Evolutionary conservation across 306 rosid genomes (phyloP), one percentile per base, ranked within the genome.

Genomic region (Carpinus viminea): DNA sequence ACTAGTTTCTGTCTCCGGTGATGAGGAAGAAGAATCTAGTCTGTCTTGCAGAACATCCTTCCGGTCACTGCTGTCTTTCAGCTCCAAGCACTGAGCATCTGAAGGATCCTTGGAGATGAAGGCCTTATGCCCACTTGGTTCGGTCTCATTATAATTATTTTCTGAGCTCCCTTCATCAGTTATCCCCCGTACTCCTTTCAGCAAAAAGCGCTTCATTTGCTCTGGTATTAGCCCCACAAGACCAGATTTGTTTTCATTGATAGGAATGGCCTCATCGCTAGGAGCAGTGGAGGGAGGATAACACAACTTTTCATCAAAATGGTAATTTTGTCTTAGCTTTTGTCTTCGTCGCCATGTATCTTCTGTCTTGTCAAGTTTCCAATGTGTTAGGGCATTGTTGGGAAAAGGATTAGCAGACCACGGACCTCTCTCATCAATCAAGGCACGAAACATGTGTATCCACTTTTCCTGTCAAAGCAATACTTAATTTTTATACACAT

Each of bases 331-430:
- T 82, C 93, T 87, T 68, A 95, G 85, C 85, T 95, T 95, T 76
- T 81, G 93, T 81, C 98, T 92, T 68, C 97, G 89, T 59, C 98
- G 94, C 98, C 91, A 91, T 38, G 77, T 78, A 80, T 95, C 98
- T 83, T 95, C 98, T 70, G 90, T 91, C 92, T 95, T 95, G 85
- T 95, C 98, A 75, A 92, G 97, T 83, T 95, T 95, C 98, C 98
- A 95, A 83, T 86, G 91, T 75, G 89, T 88, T 55, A 84, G 76
- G 83, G 88, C 76, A 86, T 70, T 64, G 86, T 89, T 90, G 78
- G 97, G 96, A 83, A 89, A 92, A 73, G 91, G 94, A 72, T 90
- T 92, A 31, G 98, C 84, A 83, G 98, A 95, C 98, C 98, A 95
- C 3, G 98, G 97, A 81, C 98, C 98, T 79, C 98, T 90, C 88